Conservation (phyloP, 2,329 filamentous ascomycete species). For the Aureobasidium sp. region DNA sequence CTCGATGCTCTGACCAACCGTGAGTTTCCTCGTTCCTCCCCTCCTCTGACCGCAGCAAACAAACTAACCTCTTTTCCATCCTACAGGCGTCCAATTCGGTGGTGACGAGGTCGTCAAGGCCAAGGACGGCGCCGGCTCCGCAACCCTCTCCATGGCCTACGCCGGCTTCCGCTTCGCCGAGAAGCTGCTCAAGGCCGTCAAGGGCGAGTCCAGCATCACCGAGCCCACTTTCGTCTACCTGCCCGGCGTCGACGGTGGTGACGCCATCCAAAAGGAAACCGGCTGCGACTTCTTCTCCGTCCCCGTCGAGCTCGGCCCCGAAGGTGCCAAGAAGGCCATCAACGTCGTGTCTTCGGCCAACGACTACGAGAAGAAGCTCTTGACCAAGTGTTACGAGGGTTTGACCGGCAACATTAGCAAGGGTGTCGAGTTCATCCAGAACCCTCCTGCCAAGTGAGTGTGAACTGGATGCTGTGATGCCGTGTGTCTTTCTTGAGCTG, state of each 20-base stretch:
- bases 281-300: constrained; percentile 92
- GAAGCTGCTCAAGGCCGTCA: constrained; percentile 78
- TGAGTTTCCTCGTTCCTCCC: constrained; percentile 27
- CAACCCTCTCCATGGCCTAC: constrained; percentile 90
- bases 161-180: constrained; percentile 94
- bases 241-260: constrained; percentile 77
- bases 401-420: constrained; percentile 91
- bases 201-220: constrained; percentile 85
- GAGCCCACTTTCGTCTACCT: constrained; percentile 97
- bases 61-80: background rate
- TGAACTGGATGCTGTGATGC: too few species aligned
- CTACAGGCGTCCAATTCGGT: constrained; percentile 75
- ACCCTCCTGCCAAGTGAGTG: constrained; percentile 77
- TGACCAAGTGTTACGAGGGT: constrained; percentile 65
- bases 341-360: constrained; percentile 71
- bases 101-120: constrained; percentile 95
- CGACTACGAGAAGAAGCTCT: constrained; percentile 80
- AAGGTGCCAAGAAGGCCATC: constrained; percentile 75
- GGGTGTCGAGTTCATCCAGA: constrained; percentile 82
- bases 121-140: constrained; percentile 84
- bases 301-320: constrained; percentile 81
- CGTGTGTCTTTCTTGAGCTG: background rate
- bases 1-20: constrained; percentile 85
- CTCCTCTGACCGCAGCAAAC: too few species aligned
- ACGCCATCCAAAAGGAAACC: constrained; percentile 73